phyloP scores from a whole-genome alignment of 108 stramenopile genomes.

The Conticribra weissflogii region DNA sequence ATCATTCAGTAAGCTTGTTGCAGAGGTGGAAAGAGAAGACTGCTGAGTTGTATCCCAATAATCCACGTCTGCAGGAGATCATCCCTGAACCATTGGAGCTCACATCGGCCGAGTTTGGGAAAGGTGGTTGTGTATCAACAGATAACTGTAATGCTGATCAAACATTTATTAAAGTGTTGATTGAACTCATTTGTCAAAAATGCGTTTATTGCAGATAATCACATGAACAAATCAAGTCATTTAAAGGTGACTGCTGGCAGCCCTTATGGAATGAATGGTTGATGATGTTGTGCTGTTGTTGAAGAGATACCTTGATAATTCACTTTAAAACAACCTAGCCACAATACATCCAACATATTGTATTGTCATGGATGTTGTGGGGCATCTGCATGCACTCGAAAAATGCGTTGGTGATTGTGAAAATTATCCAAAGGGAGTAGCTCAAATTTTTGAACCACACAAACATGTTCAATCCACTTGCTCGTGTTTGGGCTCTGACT shows the following conservation, averaged over 20 bases:
- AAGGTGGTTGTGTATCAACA: conserved; percentile 8
- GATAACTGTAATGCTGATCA: conserved; percentile 8
- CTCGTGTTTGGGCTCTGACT: too few relatives aligned
- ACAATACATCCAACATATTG: neutral
- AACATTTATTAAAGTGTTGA: neutral
- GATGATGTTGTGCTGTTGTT: neutral
- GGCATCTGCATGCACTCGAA: conserved; percentile 2
- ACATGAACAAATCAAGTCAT: neutral
- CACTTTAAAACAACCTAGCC: neutral
- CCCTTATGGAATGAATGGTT: conserved; percentile 21
- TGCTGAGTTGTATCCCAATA: neutral
- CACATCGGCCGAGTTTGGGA: conserved; percentile 9
- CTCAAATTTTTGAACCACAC: neutral
- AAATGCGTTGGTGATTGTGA: neutral
- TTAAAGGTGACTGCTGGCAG: conserved; percentile 13
- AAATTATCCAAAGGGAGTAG: conserved; percentile 5
- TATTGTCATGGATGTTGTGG: conserved; percentile 1
- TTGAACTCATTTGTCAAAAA: neutral
- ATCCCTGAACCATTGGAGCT: conserved; percentile 7
- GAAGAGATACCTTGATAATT: neutral
- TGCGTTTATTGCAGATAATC: neutral
- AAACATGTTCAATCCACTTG: conserved; percentile 1
- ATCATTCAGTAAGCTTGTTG: neutral
- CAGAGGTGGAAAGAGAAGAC: neutral
- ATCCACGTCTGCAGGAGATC: neutral